Conservation (phyloP, 345 rosid species). For the Linum lewisii region DNA sequence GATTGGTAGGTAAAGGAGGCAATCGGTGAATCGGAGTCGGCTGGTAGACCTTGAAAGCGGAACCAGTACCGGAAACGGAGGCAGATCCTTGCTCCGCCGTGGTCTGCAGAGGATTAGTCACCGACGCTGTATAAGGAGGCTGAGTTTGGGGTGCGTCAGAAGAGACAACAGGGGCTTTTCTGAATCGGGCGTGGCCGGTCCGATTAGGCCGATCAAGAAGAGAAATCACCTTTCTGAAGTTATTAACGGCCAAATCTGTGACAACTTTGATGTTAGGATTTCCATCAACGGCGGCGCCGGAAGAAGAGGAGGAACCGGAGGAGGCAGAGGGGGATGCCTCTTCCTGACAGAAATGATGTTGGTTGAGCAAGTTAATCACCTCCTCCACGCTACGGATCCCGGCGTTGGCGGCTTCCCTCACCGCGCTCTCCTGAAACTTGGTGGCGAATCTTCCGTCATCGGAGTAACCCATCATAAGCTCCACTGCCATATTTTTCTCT, state of each 20-base stretch:
- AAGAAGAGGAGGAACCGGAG: slow-evolving; percentile 12
- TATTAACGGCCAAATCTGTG: slow-evolving; percentile 61
- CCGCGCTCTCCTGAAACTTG: slow-evolving; percentile 43
- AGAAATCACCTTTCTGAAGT: slow-evolving; percentile 66
- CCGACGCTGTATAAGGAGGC: not conserved
- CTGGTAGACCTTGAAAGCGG: slow-evolving; percentile 63
- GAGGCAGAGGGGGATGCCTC: slow-evolving; percentile 10
- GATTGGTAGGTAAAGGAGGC: slow-evolving; percentile 64
- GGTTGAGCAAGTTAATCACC: slow-evolving; percentile 42
- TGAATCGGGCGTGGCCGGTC: slow-evolving; percentile 91
- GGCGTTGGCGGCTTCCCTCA: slow-evolving; percentile 63
- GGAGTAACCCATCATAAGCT: slow-evolving; percentile 46
- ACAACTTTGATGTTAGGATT: slow-evolving; percentile 42
- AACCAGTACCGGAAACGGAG: slow-evolving; percentile 5
- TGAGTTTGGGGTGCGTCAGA: slow-evolving; percentile 1
- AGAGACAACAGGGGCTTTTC: slow-evolving; percentile 35
- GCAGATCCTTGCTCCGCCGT: not conserved
- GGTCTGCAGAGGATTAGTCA: too few relatives aligned
- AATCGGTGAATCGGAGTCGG: slow-evolving; percentile 58
- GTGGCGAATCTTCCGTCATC: slow-evolving; percentile 28
- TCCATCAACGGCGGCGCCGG: slow-evolving; percentile 8
- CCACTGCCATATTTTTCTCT: slow-evolving; percentile 43
- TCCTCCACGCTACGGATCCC: slow-evolving; percentile 81
- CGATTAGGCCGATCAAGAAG: slow-evolving; percentile 49
- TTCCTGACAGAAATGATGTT: slow-evolving; percentile 25